Evolutionary conservation across 495 filamentous ascomycete species (phyloP).

Genomic region (Lophiotrema nucula): DNA sequence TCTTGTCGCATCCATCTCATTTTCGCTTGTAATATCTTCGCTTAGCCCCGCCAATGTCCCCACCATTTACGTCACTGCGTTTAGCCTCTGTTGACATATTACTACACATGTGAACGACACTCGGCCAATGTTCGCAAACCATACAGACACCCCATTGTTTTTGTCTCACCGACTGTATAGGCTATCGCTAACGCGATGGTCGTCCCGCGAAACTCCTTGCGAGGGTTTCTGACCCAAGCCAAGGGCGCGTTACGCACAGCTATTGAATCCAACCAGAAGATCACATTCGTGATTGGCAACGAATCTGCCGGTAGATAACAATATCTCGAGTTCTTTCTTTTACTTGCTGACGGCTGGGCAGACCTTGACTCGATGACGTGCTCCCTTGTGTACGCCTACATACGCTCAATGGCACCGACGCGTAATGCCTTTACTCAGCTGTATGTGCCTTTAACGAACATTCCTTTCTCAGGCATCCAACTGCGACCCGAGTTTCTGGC

Average conservation of each 20-base stretch:
- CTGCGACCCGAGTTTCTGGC: conserved; percentile 75
- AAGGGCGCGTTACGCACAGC: conserved; percentile 32
- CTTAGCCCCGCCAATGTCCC: too few species aligned
- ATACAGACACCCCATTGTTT: too few species aligned
- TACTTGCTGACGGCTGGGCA: conserved; percentile 33
- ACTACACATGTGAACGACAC: too few species aligned
- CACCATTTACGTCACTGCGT: too few species aligned
- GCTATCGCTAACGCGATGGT: too few species aligned
- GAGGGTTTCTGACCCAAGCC: conserved; percentile 36
- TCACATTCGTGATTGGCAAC: conserved; percentile 70
- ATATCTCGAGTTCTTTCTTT: not conserved
- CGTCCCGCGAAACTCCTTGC: conserved; percentile 35
- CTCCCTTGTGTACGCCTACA: conserved; percentile 81
- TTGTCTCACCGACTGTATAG: too few species aligned
- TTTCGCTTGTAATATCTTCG: too few species aligned
- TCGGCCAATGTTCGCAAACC: too few species aligned
- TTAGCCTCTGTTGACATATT: too few species aligned
- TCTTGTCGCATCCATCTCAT: too few species aligned
- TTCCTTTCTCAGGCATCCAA: conserved; percentile 64
- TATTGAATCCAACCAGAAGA: conserved; percentile 28
- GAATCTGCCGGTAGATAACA: conserved; percentile 69
- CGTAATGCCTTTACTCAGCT: conserved; percentile 48
- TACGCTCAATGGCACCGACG: conserved; percentile 56
- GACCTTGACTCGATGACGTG: conserved; percentile 93
- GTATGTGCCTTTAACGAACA: conserved; percentile 80